Evolutionary conservation across 805 yeast species (phyloP).

Genomic region (Debaryomyces castellii): DNA sequence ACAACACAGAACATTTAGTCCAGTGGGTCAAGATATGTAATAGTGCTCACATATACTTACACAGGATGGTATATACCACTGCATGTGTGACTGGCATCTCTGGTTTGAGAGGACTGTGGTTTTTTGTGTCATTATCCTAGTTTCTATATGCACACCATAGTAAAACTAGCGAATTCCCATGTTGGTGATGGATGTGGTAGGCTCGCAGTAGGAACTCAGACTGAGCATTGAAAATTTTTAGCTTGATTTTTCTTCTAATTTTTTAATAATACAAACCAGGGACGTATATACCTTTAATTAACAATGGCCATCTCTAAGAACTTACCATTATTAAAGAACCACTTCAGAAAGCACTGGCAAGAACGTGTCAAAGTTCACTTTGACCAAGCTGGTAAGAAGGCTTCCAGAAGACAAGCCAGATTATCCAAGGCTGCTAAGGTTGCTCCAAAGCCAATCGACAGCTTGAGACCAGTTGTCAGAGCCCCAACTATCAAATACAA

Average conservation of each 20-base stretch:
- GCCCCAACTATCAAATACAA: constrained; percentile 98
- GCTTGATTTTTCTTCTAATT: constrained; percentile 1
- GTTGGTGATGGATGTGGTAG: background rate
- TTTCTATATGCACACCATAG: background rate
- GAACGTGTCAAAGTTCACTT: constrained; percentile 99
- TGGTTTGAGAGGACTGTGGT: background rate
- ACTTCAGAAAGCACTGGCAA: constrained; percentile 99
- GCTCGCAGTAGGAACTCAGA: background rate
- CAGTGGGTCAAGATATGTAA: background rate
- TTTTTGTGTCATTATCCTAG: background rate
- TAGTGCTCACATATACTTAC: background rate
- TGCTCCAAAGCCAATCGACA: constrained; percentile 98
- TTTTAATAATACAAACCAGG: background rate
- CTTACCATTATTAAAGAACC: constrained; percentile 98
- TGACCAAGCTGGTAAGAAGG: constrained; percentile 99
- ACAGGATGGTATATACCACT: background rate
- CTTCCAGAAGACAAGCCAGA: constrained; percentile 93
- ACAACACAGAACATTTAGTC: background rate
- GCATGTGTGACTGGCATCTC: background rate
- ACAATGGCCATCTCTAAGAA: constrained; percentile 93
- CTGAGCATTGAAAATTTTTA: background rate
- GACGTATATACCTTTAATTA: constrained; percentile 8
- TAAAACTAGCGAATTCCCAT: background rate
- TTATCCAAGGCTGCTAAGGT: constrained; percentile 88
- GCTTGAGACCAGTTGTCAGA: constrained; percentile 96